Evolutionary conservation across 345 rosid genomes (phyloP).

Genomic region (Linum usitatissimum): DNA sequence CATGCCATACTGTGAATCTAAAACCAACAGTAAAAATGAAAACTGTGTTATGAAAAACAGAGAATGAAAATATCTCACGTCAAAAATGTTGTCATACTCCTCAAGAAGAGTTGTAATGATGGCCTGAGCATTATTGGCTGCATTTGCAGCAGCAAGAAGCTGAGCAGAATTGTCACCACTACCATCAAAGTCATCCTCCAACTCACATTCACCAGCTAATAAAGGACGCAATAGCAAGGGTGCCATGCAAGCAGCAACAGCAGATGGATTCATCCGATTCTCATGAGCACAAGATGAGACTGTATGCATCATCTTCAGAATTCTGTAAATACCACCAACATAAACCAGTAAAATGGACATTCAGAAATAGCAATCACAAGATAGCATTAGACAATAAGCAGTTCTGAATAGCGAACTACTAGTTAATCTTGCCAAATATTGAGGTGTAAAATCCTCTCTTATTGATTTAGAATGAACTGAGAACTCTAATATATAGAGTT

Average conservation of each 20-base stretch:
- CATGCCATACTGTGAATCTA: neutral
- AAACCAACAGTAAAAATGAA: neutral
- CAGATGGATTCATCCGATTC: constrained; percentile 91
- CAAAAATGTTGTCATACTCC: constrained; percentile 77
- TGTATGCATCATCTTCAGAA: constrained; percentile 87
- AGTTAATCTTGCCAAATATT: too few species aligned
- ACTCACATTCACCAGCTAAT: constrained; percentile 93
- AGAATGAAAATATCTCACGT: constrained; percentile 43
- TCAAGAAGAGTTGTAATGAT: constrained; percentile 74
- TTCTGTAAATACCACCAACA: constrained; percentile 39
- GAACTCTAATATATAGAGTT: too few species aligned
- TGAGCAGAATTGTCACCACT: constrained; percentile 89
- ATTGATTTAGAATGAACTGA: too few species aligned
- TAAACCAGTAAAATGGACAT: constrained; percentile 10
- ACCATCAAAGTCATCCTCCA: constrained; percentile 76
- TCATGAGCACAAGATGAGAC: constrained; percentile 72
- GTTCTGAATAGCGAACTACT: neutral
- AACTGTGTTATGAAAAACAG: neutral
- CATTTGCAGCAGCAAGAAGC: constrained; percentile 99
- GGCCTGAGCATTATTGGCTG: constrained; percentile 93
- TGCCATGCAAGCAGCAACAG: constrained; percentile 99
- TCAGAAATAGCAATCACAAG: constrained; percentile 6
- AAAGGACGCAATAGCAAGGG: constrained; percentile 91
- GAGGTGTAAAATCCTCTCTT: too few species aligned
- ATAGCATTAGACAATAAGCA: constrained; percentile 9